phyloP scores from a whole-genome alignment of 352 stramenopile species.

The Phytophthora nicotianae region DNA sequence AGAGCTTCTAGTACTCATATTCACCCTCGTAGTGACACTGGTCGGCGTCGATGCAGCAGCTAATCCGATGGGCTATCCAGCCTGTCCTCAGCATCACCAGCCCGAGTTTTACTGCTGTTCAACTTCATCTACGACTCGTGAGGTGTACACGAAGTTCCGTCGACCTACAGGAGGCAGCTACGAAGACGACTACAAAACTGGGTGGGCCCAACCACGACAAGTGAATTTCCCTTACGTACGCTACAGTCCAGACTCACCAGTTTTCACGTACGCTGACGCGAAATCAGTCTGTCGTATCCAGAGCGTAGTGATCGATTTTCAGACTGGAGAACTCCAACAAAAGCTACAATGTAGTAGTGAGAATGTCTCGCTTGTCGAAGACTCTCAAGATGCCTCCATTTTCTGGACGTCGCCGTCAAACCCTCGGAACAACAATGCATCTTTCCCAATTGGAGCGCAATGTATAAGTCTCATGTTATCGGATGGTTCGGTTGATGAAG shows the following conservation, averaged over 20 bases:
- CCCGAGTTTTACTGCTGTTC: constrained; percentile 45
- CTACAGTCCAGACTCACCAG: constrained; percentile 39
- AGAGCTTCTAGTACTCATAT: background rate
- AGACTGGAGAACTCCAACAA: constrained; percentile 27
- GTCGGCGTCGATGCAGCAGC: constrained; percentile 10
- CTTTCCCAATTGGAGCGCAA: constrained; percentile 44
- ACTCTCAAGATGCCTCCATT: constrained; percentile 36
- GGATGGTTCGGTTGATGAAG: constrained; percentile 24
- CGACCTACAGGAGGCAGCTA: constrained; percentile 34
- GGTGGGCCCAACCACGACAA: constrained; percentile 32
- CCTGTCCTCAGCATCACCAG: constrained; percentile 39
- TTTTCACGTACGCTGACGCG: constrained; percentile 38
- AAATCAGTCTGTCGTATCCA: constrained; percentile 32
- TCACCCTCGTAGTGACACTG: background rate
- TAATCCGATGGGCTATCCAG: constrained; percentile 27
- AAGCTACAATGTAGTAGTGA: constrained; percentile 37
- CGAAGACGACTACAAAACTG: constrained; percentile 32
- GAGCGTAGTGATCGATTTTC: constrained; percentile 16
- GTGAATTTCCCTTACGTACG: constrained; percentile 39
- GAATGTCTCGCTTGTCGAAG: constrained; percentile 33
- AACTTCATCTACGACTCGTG: constrained; percentile 25
- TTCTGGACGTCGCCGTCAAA: constrained; percentile 56
- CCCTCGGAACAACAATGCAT: constrained; percentile 55
- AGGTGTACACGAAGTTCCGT: constrained; percentile 44
- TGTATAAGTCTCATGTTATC: constrained; percentile 38